Evolutionary conservation across 441 rosid species (phyloP), one percentile per base, ranked within the genome.

Genomic region (Geranium incanum): DNA sequence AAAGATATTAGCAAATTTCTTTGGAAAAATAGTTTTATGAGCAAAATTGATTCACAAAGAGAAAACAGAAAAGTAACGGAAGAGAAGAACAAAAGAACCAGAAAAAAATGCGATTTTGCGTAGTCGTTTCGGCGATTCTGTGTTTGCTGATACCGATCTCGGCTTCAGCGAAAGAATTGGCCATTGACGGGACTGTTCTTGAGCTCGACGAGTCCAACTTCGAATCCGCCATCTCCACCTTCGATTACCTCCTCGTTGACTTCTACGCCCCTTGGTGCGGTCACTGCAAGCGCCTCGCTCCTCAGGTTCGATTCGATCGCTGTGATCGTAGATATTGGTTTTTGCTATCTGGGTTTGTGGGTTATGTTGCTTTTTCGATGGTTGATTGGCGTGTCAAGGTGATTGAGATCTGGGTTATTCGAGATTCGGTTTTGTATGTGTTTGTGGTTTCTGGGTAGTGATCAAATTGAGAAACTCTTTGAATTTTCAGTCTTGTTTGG

Each of bases 201-300:
- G 79, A 76, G 76, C 70, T 76, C 60, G 79, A 76, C 39, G 79
- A 76, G 5, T 76, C 79, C 50, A 76, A 55, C 57, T 48, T 76
- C 18, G 79, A 76, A 45, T 23, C 70, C 28, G 79, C 79, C 57
- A 76, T 76, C 60, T 73, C 79, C 7, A 18, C 70, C 52, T 76
- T 76, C 67, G 79, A 76, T 52, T 76, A 63, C 62, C 59, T 76
- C 39, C 66, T 76, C 66, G 79, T 76, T 15, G 79, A 76, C 66
- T 76, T 76, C 70, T 76, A 76, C 66, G 79, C 79, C 68, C 79
- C 79, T 5, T 76, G 79, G 79, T 76, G 79, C 64, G 79, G 79
- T 69, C 79, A 76, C 76, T 76, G 79, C 79, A 76, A 76, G 76
- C 79, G 76, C 3, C 75, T 76, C 37, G 62, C 76, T 19, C 79